Evolutionary conservation across 2,329 filamentous ascomycete genomes (phyloP).

Genomic region (Dendryphion nanum): DNA sequence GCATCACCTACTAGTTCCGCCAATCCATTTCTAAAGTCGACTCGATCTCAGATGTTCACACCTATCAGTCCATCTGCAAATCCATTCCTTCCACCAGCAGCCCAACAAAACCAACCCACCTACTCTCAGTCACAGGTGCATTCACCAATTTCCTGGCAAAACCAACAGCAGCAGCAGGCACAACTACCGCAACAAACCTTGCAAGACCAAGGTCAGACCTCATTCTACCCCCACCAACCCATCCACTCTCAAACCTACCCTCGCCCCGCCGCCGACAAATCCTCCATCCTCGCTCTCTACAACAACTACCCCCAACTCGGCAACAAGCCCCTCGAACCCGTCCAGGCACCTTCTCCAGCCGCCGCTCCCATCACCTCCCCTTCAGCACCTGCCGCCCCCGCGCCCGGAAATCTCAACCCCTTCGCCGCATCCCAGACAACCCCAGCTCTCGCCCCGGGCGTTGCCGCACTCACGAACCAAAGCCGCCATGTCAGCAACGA

Average conservation of each 20-base stretch:
- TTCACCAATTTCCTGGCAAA: constrained; percentile 22
- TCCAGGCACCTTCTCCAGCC: constrained; percentile 24
- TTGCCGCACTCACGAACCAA: neutral
- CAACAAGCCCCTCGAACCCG: constrained; percentile 38
- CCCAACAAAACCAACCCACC: constrained; percentile 21
- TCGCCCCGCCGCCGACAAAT: constrained; percentile 64
- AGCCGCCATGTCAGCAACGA: constrained; percentile 62
- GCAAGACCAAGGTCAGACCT: neutral
- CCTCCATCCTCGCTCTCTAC: constrained; percentile 74
- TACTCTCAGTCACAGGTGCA: constrained; percentile 24
- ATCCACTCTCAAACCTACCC: no score
- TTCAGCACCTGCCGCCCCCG: constrained; percentile 21
- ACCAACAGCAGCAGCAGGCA: constrained; percentile 30
- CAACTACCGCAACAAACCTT: constrained; percentile 15
- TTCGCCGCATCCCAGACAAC: constrained; percentile 41
- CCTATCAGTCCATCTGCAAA: constrained; percentile 31
- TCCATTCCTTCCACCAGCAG: constrained; percentile 30
- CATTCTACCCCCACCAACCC: constrained; percentile 4
- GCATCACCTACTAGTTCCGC: constrained; percentile 36
- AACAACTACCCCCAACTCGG: constrained; percentile 60
- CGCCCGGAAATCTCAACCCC: constrained; percentile 56
- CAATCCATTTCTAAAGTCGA: constrained; percentile 46
- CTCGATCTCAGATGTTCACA: constrained; percentile 44
- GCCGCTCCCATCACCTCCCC: constrained; percentile 18
- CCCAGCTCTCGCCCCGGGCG: constrained; percentile 9